Base-by-base conservation (phyloP, 192 early-diverging fungal species). In the Phlyctochytrium planicorne region DNA sequence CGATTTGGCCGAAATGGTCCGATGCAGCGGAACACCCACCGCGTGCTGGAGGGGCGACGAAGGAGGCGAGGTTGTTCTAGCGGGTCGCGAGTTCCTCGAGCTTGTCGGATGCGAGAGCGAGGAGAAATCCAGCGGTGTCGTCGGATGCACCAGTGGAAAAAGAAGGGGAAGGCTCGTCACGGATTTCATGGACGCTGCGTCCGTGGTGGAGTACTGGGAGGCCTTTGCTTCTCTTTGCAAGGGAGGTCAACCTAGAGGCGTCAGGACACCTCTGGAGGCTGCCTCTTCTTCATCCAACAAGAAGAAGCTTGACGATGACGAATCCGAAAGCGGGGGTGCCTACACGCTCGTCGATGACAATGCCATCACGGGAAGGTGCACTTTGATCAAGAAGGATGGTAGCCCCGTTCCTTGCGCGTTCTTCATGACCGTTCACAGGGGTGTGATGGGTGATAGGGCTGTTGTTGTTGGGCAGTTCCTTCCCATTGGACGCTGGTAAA, bases 381-480 rank as follows among this genome's bases (percentile, higher is more conserved):
- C 55, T 6, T 4, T 57, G 20, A 27, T 57, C 14, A 25, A 4
- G 55, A 14, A 6, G 55, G 55, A 57, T 57, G 55, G 55, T 12
- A 14, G 16, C 14, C 12, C 25, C 14, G 55, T 57, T 12, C 55
- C 55, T 12, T 57, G 55, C 25, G 55, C 55, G 55, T 10, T 25
- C 25, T 57, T 12, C 14, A 57, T 57, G 55, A 57, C 55, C 14
- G 55, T 57, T 6, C 10, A 29, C 14, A 57, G 55, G 55, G 55
- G 27, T 57, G 16, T 57, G 55, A 24, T 10, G 16, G 55, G 55
- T 12, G 55, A 57, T 4, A 10, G 10, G 20, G 16, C 12, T 12
- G 16, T 57, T 12, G 55, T 57, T 10, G 55, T 57, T 10, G 55
- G 55, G 12, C 55, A 57, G 55, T 57, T 57, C 25, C 27, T 57